These are phyloP conservation scores for Fusarium coffeatum DNA, from an alignment of 2,329 filamentous ascomycete genomes.

Conservation along the genomic window DNA sequence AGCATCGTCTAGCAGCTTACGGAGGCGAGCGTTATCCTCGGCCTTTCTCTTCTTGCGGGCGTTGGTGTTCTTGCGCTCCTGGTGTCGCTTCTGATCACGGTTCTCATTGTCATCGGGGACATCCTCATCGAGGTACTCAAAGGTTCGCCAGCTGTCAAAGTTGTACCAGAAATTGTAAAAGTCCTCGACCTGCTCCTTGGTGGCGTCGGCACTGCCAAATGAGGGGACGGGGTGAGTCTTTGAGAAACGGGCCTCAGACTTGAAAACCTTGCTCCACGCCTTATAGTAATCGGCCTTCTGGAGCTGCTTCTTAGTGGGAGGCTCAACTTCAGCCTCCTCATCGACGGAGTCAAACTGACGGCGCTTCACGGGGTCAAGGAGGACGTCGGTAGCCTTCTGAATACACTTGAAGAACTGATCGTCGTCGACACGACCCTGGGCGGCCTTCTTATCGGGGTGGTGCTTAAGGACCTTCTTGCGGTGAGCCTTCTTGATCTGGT, in stretches of 20 bases:
- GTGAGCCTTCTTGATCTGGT: slow-evolving; percentile 98
- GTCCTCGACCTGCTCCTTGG: slow-evolving; percentile 87
- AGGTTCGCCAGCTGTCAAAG: slow-evolving; percentile 97
- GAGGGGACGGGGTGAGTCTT: slow-evolving; percentile 88
- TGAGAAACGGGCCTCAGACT: slow-evolving; percentile 92
- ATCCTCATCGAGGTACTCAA: slow-evolving; percentile 99
- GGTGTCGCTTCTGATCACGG: slow-evolving; percentile 98
- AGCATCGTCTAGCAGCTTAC: slow-evolving; percentile 88
- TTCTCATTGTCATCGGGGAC: slow-evolving; percentile 99
- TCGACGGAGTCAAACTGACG: slow-evolving; percentile 98
- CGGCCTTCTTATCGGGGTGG: slow-evolving; percentile 98
- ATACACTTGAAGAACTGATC: slow-evolving; percentile 99
- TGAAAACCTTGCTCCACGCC: slow-evolving; percentile 90
- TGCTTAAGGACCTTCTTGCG: slow-evolving; percentile 99
- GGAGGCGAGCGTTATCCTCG: slow-evolving; percentile 91
- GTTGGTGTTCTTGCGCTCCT: slow-evolving; percentile 98
- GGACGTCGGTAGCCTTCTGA: slow-evolving; percentile 95
- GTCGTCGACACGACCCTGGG: slow-evolving; percentile 85
- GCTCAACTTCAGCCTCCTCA: slow-evolving; percentile 90
- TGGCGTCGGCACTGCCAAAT: slow-evolving; percentile 85
- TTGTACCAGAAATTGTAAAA: slow-evolving; percentile 99
- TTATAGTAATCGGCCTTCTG: slow-evolving; percentile 94
- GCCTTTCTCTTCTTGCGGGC: slow-evolving; percentile 99
- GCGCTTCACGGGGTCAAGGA: slow-evolving; percentile 90
- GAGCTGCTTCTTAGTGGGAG: slow-evolving; percentile 90